These are phyloP conservation scores for Hibiscus syriacus DNA, from an alignment of 345 rosid species.

Conservation along the genomic window DNA sequence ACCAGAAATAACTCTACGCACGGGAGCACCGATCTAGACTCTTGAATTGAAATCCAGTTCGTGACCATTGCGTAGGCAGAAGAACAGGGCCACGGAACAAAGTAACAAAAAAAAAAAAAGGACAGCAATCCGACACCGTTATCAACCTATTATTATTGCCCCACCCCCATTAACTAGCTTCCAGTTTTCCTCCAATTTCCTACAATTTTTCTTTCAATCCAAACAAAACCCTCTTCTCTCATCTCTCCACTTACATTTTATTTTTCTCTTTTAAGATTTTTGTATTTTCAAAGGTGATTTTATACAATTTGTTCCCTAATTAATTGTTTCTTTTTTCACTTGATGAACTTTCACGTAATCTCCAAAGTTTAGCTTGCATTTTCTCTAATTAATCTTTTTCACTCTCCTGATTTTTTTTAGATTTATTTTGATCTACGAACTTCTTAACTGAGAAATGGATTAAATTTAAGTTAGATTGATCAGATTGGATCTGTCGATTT, in stretches of 20 bases:
- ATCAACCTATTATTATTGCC: not conserved
- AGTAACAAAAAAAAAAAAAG: not conserved
- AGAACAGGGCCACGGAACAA: not conserved
- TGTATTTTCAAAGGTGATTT: not conserved
- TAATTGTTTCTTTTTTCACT: not conserved
- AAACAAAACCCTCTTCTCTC: not conserved
- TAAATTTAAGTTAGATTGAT: not conserved
- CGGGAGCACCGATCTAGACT: not conserved
- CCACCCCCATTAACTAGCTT: not conserved
- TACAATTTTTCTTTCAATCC: not conserved
- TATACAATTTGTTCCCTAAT: not conserved
- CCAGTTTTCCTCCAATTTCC: not conserved
- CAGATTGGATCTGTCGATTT: conserved; percentile 7
- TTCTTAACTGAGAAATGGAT: not conserved
- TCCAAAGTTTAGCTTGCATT: not conserved
- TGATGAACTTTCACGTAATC: not conserved
- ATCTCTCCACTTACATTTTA: not conserved
- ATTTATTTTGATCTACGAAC: not conserved
- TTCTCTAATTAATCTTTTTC: not conserved
- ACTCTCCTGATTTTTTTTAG: not conserved
- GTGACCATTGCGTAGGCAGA: not conserved
- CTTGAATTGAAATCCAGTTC: not conserved
- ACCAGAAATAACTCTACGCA: not conserved
- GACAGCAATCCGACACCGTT: not conserved
- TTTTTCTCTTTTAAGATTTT: not conserved